These are phyloP conservation scores for Noccaea caerulescens DNA, from an alignment of 345 rosid species.

Conservation along the genomic window DNA sequence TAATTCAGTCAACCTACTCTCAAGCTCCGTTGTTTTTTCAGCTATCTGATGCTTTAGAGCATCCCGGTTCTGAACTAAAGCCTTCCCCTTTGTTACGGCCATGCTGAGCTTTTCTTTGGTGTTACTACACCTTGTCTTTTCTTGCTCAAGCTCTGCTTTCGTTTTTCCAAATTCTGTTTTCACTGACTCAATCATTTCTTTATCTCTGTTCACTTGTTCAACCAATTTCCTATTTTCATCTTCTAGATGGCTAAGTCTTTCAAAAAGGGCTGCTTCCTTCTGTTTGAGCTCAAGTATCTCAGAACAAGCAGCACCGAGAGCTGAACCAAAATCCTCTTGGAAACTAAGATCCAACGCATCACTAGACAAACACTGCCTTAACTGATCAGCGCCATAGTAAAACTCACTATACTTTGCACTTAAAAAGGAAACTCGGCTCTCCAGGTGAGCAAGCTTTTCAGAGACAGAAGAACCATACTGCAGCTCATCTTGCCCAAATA, in stretches of 20 bases:
- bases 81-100: conserved; percentile 97
- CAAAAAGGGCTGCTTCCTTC: conserved; percentile 56
- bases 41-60: conserved; percentile 75
- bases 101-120: conserved; percentile 92
- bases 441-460: conserved; percentile 62
- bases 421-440: conserved; percentile 55
- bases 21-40: conserved; percentile 72
- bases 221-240: conserved; percentile 59
- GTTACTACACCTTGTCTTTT: conserved; percentile 70
- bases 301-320: conserved; percentile 64
- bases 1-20: conserved; percentile 65
- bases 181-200: conserved; percentile 46
- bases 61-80: conserved; percentile 91
- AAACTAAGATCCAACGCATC: conserved; percentile 48
- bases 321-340: conserved; percentile 60
- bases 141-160: conserved; percentile 75
- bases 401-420: conserved; percentile 65
- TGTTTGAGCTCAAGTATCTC: conserved; percentile 63
- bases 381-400: conserved; percentile 65
- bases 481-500: conserved; percentile 63
- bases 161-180: conserved; percentile 57
- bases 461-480: conserved; percentile 53
- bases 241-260: conserved; percentile 56
- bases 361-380: conserved; percentile 65
- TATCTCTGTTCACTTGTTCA: conserved; percentile 66